Conservation (phyloP, 2,329 filamentous ascomycete genomes). For the Bipolaris gigantea region DNA sequence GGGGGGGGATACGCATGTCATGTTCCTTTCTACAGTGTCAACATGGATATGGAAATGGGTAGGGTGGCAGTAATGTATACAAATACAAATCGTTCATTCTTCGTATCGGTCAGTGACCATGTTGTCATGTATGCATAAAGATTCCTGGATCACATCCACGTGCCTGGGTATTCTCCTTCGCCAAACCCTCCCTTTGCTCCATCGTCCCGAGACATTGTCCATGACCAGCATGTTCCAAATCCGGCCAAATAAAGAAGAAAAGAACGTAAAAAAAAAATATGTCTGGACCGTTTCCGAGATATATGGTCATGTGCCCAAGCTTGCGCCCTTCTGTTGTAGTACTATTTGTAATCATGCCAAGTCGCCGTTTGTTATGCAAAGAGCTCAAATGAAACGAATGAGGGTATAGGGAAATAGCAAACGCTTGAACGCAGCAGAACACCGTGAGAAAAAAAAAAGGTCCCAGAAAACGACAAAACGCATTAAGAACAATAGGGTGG, state of each 20-base stretch:
- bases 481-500: constrained; percentile 14
- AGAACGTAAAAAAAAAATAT: constrained; percentile 27
- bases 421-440: constrained; percentile 44
- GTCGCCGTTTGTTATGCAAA: constrained; percentile 38
- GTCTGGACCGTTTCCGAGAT: constrained; percentile 8
- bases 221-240: constrained; percentile 42
- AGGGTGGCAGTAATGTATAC: neutral
- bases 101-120: constrained; percentile 8
- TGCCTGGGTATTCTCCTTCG: constrained; percentile 13
- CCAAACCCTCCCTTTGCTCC: constrained; percentile 3
- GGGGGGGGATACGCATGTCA: no score
- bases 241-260: constrained; percentile 12
- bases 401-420: constrained; percentile 40
- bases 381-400: constrained; percentile 14
- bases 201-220: constrained; percentile 23
- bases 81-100: constrained; percentile 12
- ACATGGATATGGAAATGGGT: neutral
- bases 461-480: constrained; percentile 13
- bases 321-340: constrained; percentile 27
- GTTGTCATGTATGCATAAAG: constrained; percentile 19
- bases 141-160: constrained; percentile 12
- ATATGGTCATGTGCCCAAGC: constrained; percentile 20
- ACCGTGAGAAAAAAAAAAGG: constrained; percentile 6
- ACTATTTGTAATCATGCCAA: constrained; percentile 22
- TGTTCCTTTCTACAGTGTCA: neutral